Percentiles rank a stretch among this genome's conserved stretches.
These are phyloP conservation scores for Vitis rotundifolia DNA, from an alignment of 164 flowering plant species.

Conservation along the genomic window DNA sequence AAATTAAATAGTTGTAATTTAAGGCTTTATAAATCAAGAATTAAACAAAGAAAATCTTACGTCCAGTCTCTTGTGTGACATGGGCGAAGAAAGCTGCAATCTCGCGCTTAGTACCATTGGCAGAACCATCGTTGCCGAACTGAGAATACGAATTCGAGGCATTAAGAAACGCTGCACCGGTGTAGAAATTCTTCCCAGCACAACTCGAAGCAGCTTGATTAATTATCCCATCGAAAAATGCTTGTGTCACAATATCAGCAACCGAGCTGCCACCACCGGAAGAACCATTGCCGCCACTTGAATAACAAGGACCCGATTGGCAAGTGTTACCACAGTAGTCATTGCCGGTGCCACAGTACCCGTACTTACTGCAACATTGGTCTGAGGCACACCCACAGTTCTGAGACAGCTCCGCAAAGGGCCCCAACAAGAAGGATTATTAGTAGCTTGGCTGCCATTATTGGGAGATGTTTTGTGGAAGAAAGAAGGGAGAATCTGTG, in stretches of 20 bases:
- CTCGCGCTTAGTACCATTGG: background rate
- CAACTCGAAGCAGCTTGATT: background rate
- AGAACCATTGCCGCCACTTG: no score
- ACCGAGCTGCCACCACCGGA: background rate
- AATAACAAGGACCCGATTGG: conserved; percentile 8
- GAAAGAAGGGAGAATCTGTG: no score
- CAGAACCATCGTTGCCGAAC: background rate
- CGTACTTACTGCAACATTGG: conserved; percentile 14
- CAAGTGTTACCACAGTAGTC: conserved; percentile 16
- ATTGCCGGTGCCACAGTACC: conserved; percentile 12
- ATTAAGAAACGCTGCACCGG: background rate
- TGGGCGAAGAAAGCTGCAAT: background rate
- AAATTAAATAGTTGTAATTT: background rate
- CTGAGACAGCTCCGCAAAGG: conserved; percentile 10
- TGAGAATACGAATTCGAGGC: background rate
- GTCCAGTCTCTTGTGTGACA: background rate
- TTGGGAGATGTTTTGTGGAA: no score
- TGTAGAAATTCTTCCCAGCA: background rate
- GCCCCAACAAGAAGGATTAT: background rate
- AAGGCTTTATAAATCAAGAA: background rate
- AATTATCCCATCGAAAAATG: conserved; percentile 1
- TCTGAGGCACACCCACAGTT: conserved; percentile 29
- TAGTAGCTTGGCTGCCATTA: no score
- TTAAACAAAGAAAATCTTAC: background rate
- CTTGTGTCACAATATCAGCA: background rate